Percentiles rank a stretch among this genome's conserved stretches.
Conservation (phyloP, 2,329 filamentous ascomycete genomes). For the Penicillium sp. region DNA sequence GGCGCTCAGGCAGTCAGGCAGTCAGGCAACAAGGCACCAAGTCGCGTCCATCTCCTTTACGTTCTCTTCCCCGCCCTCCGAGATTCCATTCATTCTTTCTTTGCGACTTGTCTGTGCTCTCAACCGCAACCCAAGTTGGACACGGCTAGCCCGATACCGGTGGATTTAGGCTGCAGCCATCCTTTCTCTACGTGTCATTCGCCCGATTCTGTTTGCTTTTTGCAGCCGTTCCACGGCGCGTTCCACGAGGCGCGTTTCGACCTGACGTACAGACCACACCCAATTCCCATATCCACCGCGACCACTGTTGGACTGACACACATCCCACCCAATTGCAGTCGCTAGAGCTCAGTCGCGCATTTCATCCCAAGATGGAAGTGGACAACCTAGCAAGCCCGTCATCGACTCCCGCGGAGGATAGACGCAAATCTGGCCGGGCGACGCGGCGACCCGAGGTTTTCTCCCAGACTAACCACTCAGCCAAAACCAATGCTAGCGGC, state of each 20-base stretch:
- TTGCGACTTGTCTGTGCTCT: not conserved
- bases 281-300: not conserved
- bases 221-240: slow-evolving; percentile 21
- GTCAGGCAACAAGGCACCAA: slow-evolving; percentile 4
- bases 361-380: slow-evolving; percentile 17
- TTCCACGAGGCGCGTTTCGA: slow-evolving; percentile 23
- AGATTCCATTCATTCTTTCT: slow-evolving; percentile 3
- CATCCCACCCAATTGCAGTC: slow-evolving; percentile 2
- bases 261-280: slow-evolving; percentile 7
- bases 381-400: slow-evolving; percentile 16
- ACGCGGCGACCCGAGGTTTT: slow-evolving; percentile 43
- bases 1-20: too few species aligned
- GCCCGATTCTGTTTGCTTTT: slow-evolving; percentile 9
- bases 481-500: slow-evolving; percentile 27
- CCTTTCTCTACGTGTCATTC: not conserved
- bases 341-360: not conserved
- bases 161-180: not conserved
- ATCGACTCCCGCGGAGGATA: slow-evolving; percentile 29
- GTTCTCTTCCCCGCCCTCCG: slow-evolving; percentile 14
- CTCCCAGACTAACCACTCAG: slow-evolving; percentile 35
- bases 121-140: not conserved
- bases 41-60: slow-evolving; percentile 20
- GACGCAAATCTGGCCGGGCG: slow-evolving; percentile 44
- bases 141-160: not conserved
- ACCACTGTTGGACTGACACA: slow-evolving; percentile 8